Percentiles rank a stretch among this genome's conserved stretches.
phyloP scores from a whole-genome alignment of 2,329 filamentous ascomycete genomes.

The Madurella fahalii region DNA sequence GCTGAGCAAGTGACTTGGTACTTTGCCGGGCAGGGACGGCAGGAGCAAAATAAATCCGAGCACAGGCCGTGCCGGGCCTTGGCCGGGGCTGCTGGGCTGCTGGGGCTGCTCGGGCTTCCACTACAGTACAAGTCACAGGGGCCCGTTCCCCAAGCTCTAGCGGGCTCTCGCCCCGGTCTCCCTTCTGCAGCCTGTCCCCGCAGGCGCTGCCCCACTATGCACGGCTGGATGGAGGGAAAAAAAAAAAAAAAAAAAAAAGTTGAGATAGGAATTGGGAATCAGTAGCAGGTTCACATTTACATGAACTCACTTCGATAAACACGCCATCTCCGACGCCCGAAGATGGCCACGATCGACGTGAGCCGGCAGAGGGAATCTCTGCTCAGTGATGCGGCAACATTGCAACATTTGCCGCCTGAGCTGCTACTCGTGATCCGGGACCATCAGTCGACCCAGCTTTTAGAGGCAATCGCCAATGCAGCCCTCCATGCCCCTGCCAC shows the following conservation, averaged over 20 bases:
- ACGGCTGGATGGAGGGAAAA: neutral
- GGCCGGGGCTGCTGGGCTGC: no score
- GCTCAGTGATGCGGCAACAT: slow-evolving; percentile 49
- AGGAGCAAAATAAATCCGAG: slow-evolving; percentile 20
- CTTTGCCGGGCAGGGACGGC: neutral
- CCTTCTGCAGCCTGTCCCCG: slow-evolving; percentile 7
- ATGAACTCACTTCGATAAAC: slow-evolving; percentile 5
- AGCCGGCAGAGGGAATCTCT: slow-evolving; percentile 52
- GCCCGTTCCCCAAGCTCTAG: neutral
- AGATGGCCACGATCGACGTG: slow-evolving; percentile 55
- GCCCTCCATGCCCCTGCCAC: slow-evolving; percentile 68
- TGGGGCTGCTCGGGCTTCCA: no score
- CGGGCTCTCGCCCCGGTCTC: neutral
- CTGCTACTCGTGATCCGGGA: slow-evolving; percentile 63
- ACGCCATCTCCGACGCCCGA: slow-evolving; percentile 25
- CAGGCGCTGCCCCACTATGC: slow-evolving; percentile 19
- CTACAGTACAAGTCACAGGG: neutral
- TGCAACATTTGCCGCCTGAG: slow-evolving; percentile 64
- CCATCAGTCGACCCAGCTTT: slow-evolving; percentile 60
- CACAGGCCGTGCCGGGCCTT: neutral
- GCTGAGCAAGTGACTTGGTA: neutral
- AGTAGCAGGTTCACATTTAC: slow-evolving; percentile 4
- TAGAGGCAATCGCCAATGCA: slow-evolving; percentile 65
- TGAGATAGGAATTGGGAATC: slow-evolving; percentile 13
- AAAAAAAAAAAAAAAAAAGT: slow-evolving; percentile 35